Conservation (phyloP, 495 filamentous ascomycete species). For the Niebla homalea region DNA sequence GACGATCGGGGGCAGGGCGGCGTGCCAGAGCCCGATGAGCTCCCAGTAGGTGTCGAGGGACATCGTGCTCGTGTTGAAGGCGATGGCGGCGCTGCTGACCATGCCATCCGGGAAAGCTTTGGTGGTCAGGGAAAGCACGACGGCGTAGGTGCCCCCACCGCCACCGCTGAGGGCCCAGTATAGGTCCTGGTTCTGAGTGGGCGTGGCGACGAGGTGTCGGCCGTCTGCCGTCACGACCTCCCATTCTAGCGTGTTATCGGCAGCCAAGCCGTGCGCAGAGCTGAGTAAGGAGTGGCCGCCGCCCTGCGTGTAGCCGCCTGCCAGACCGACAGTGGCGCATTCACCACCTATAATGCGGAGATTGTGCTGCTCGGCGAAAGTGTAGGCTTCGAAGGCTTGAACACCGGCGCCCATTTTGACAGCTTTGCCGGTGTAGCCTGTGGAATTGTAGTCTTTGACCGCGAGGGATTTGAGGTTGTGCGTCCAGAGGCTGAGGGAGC, state of each 20-base stretch:
- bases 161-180: conserved; percentile 17
- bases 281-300: conserved; percentile 37
- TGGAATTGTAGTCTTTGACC: conserved; percentile 25
- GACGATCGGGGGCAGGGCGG: conserved; percentile 21
- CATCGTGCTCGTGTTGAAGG: conserved; percentile 6
- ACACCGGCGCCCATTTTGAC: conserved; percentile 37
- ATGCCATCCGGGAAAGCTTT: conserved; percentile 9
- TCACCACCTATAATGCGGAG: conserved; percentile 37
- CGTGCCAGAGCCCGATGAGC: conserved; percentile 23
- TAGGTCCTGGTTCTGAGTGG: conserved; percentile 11
- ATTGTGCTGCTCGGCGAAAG: conserved; percentile 24
- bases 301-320: conserved; percentile 40
- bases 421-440: conserved; percentile 29
- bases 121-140: conserved; percentile 16
- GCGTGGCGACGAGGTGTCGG: conserved; percentile 5
- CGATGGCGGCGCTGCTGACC: conserved; percentile 3
- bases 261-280: conserved; percentile 33
- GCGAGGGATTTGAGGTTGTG: conserved; percentile 37
- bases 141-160: conserved; percentile 14
- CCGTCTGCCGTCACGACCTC: conserved; percentile 21
- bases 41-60: conserved; percentile 23
- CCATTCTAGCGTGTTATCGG: conserved; percentile 35
- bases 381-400: conserved; percentile 32
- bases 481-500: conserved; percentile 46
- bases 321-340: conserved; percentile 25